Evolutionary conservation across 2,329 filamentous ascomycete genomes (phyloP).

Genomic region (Cercospora janseana): DNA sequence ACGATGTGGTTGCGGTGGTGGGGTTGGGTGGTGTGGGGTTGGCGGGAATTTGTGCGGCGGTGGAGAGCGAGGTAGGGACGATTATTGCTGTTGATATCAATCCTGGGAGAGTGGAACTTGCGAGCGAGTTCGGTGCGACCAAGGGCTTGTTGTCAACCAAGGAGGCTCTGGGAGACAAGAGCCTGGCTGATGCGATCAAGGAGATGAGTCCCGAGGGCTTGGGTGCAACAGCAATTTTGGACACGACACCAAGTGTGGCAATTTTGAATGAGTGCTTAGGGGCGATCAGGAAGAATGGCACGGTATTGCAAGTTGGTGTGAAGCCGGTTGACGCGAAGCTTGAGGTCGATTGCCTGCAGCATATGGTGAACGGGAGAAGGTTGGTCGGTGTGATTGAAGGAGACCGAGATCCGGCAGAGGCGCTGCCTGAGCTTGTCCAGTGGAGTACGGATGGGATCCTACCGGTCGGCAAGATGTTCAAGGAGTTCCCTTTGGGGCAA

Average conservation of each 20-base stretch:
- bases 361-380: slow-evolving; percentile 47
- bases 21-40: slow-evolving; percentile 46
- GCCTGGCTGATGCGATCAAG: slow-evolving; percentile 18
- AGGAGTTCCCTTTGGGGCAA: slow-evolving; percentile 41
- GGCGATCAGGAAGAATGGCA: slow-evolving; percentile 45
- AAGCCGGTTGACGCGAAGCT: slow-evolving; percentile 43
- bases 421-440: slow-evolving; percentile 45
- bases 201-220: slow-evolving; percentile 29
- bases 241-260: slow-evolving; percentile 47
- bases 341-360: slow-evolving; percentile 38
- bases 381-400: slow-evolving; percentile 49
- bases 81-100: slow-evolving; percentile 52
- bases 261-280: slow-evolving; percentile 43
- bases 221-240: slow-evolving; percentile 46
- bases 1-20: slow-evolving; percentile 39
- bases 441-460: slow-evolving; percentile 47
- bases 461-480: slow-evolving; percentile 45
- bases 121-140: slow-evolving; percentile 48
- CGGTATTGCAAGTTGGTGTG: slow-evolving; percentile 49
- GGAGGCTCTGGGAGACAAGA: slow-evolving; percentile 16
- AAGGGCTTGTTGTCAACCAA: slow-evolving; percentile 16
- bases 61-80: slow-evolving; percentile 30
- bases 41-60: slow-evolving; percentile 43
- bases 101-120: slow-evolving; percentile 43
- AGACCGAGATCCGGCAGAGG: slow-evolving; percentile 42